Evolutionary conservation across 352 stramenopile species (phyloP), one percentile per base, ranked within the genome.

Genomic region (Pythium grandisporangium): DNA sequence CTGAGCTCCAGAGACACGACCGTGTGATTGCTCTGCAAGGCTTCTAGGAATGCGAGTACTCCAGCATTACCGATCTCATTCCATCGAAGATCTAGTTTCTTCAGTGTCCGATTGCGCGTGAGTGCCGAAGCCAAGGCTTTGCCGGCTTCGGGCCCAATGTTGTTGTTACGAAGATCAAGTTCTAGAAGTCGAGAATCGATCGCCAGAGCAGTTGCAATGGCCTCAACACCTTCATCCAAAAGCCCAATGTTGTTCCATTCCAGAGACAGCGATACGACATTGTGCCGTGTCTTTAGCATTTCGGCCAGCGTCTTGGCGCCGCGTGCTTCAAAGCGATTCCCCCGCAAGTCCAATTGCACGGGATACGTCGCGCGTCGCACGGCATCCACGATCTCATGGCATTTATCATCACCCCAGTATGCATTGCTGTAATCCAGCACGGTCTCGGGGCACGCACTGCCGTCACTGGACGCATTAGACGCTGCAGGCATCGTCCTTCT

Each of bases 191-290:
- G 65, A 22, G 66, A 66, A 43, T 93, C 79, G 8, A 79, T 53
- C 46, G 82, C 68, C 3, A 91, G 50, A 6, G 77, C 75, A 4
- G 38, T 38, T 6, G 76, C 70, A 8, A 93, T 53, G 25, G 75
- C 75, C 32, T 73, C 65, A 11, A 93, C 50, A 2, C 76, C 77
- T 23, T 86, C 64, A 42, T 88, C 70, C 30, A 89, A 45, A 22
- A 90, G 37, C n/a, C 77, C 80, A 6, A 88, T 53, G 44, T 85
- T 90, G 49, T 93, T 93, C 77, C 77, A 91, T 54, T 93, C 75
- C 37, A 93, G 52, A 33, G 62, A 71, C 21, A 92, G 61, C n/a
- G 61, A 58, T 17, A 74, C 61, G 14, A 88, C 45, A 14, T 61
- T 65, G 38, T 86, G 75, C 2, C 70, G 65, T 0, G 45, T 57